These are phyloP conservation scores for maize (Zea mays) DNA, from an alignment of 176 grass and related monocot genomes.

Conservation along the genomic window DNA sequence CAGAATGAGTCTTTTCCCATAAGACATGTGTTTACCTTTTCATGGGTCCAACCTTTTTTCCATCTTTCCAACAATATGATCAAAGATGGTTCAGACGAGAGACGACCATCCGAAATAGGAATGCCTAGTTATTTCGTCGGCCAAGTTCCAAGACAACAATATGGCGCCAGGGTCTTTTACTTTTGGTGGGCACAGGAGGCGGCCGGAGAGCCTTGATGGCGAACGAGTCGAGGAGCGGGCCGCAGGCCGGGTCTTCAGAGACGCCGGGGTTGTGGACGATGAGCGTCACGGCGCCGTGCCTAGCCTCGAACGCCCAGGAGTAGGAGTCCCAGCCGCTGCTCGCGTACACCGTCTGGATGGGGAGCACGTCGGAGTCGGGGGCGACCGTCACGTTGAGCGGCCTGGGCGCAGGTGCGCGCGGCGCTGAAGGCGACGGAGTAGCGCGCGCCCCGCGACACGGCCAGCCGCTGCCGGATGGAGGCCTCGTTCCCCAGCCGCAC, in stretches of 20 bases:
- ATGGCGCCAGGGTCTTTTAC: neutral
- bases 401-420: conserved; percentile 64
- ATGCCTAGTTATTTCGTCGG: too few species aligned
- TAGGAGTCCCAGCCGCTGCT: conserved; percentile 68
- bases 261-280: conserved; percentile 54
- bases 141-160: too few species aligned
- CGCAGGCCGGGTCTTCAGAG: conserved; percentile 49
- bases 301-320: conserved; percentile 51
- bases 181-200: conserved; percentile 19
- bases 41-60: too few species aligned
- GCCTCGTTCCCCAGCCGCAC: conserved; percentile 64
- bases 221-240: conserved; percentile 51
- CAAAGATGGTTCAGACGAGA: too few species aligned
- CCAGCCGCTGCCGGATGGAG: conserved; percentile 46
- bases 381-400: conserved; percentile 51
- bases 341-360: conserved; percentile 55
- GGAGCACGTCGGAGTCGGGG: conserved; percentile 45
- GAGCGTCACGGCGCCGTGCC: conserved; percentile 6
- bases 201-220: conserved; percentile 36
- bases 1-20: too few species aligned
- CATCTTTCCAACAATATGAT: too few species aligned
- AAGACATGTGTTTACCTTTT: too few species aligned
- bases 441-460: conserved; percentile 29
- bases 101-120: too few species aligned
- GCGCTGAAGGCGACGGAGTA: conserved; percentile 58